A percentile compares a stretch with the other conserved stretches of the same genome.
phyloP scores from a whole-genome alignment of 805 yeast species.

The Ogataea trehaloabstinens region DNA sequence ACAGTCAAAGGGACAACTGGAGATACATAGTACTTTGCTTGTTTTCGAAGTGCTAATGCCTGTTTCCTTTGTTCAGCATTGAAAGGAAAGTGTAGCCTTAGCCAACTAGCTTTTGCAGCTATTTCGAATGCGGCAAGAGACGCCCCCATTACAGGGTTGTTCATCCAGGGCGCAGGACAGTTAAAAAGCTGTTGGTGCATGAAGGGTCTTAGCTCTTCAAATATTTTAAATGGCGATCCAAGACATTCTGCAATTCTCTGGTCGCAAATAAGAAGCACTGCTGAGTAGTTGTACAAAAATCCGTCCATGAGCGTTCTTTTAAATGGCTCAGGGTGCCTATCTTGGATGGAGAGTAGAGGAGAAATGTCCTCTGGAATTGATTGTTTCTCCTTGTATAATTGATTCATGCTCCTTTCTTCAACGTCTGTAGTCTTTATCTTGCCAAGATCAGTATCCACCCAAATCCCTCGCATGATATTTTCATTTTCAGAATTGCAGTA shows the following conservation, averaged over 20 bases:
- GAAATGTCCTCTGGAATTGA: slow-evolving; percentile 6
- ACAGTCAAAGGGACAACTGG: slow-evolving; percentile 17
- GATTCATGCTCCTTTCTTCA: neutral
- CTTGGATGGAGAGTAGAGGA: neutral
- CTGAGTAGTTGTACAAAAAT: slow-evolving; percentile 41
- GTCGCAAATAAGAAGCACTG: slow-evolving; percentile 32
- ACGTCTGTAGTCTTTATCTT: neutral
- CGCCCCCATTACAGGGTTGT: slow-evolving; percentile 39
- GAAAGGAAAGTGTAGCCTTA: slow-evolving; percentile 22
- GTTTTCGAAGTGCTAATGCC: slow-evolving; percentile 6
- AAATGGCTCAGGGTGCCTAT: slow-evolving; percentile 1
- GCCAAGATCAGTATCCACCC: neutral
- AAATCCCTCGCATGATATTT: neutral
- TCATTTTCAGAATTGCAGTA: neutral
- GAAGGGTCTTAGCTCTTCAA: slow-evolving; percentile 28
- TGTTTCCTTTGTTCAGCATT: slow-evolving; percentile 1
- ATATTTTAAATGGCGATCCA: slow-evolving; percentile 41
- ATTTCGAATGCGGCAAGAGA: slow-evolving; percentile 35
- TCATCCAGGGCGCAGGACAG: slow-evolving; percentile 35
- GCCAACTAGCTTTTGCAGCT: slow-evolving; percentile 35
- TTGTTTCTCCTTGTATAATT: neutral
- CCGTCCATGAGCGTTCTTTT: slow-evolving; percentile 41
- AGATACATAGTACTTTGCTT: slow-evolving; percentile 14
- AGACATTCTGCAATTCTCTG: slow-evolving; percentile 24
- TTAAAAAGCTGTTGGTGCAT: slow-evolving; percentile 34